Conservation (phyloP, 148 eudicot genomes). For the Vaccinium myrtillus region DNA sequence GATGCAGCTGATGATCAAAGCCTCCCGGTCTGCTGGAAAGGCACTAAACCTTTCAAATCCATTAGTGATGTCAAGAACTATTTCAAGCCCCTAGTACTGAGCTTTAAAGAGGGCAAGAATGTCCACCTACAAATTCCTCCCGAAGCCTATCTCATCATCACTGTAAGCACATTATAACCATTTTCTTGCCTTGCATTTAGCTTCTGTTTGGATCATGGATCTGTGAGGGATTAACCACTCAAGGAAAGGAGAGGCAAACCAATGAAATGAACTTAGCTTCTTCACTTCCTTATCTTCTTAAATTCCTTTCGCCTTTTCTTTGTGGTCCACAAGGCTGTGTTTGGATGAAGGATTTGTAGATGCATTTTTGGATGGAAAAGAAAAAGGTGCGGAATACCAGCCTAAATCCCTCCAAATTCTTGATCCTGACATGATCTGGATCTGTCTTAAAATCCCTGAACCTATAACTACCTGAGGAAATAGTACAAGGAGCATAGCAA, state of each 20-base stretch:
- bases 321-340: not conserved
- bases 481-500: not conserved
- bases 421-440: not conserved
- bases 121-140: conserved; percentile 58
- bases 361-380: not conserved
- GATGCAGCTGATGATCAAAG: conserved; percentile 60
- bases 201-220: not conserved
- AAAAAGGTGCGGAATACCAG: not conserved
- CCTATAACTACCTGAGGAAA: not conserved
- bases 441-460: no score
- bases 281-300: not conserved
- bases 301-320: not conserved
- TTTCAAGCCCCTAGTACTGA: conserved; percentile 64
- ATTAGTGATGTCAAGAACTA: conserved; percentile 45
- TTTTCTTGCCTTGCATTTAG: not conserved
- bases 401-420: not conserved
- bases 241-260: not conserved
- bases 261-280: not conserved
- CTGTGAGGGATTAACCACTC: not conserved
- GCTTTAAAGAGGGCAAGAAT: conserved; percentile 51
- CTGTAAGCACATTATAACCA: conserved; percentile 33
- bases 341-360: not conserved
- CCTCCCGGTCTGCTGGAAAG: conserved; percentile 94
- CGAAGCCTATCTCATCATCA: conserved; percentile 70
- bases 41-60: conserved; percentile 63